Evolutionary conservation across 495 filamentous ascomycete species (phyloP).

Genomic region (Bryoglossum gracile): DNA sequence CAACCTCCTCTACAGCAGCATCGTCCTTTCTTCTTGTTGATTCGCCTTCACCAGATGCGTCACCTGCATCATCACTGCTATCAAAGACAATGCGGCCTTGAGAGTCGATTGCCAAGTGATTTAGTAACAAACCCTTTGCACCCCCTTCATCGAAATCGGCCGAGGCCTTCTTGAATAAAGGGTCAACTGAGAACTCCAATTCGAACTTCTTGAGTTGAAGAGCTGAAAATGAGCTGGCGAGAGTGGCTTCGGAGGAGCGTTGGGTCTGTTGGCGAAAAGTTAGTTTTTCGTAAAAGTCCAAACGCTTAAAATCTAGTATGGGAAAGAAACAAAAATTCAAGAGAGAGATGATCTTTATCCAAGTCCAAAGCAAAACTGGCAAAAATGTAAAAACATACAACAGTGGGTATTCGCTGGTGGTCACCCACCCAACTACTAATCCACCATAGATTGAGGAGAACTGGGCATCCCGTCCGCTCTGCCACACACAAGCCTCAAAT

Average conservation of each 20-base stretch:
- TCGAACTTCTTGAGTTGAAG: constrained; percentile 96
- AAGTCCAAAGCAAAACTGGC: constrained; percentile 14
- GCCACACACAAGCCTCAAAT: too few species aligned
- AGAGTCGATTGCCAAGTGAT: constrained; percentile 88
- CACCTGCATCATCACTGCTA: constrained; percentile 84
- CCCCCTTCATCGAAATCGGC: constrained; percentile 98
- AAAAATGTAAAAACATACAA: constrained; percentile 26
- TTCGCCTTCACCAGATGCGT: constrained; percentile 40
- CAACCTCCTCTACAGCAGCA: constrained; percentile 44
- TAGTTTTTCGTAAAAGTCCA: not conserved
- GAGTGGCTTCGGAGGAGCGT: constrained; percentile 83
- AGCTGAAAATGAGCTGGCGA: constrained; percentile 79
- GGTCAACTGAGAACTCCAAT: constrained; percentile 93
- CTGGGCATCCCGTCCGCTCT: too few species aligned
- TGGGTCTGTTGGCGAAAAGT: constrained; percentile 38
- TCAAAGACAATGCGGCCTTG: constrained; percentile 94
- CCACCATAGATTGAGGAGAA: too few species aligned
- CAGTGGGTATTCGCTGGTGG: constrained; percentile 33
- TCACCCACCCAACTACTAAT: constrained; percentile 32
- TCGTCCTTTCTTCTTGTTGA: constrained; percentile 35
- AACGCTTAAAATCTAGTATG: not conserved
- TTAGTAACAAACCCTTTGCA: constrained; percentile 89
- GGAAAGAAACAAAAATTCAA: not conserved
- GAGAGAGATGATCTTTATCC: not conserved
- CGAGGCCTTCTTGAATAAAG: constrained; percentile 95